Evolutionary conservation across 2,329 filamentous ascomycete species (phyloP).

Genomic region (Cladosporium velox): DNA sequence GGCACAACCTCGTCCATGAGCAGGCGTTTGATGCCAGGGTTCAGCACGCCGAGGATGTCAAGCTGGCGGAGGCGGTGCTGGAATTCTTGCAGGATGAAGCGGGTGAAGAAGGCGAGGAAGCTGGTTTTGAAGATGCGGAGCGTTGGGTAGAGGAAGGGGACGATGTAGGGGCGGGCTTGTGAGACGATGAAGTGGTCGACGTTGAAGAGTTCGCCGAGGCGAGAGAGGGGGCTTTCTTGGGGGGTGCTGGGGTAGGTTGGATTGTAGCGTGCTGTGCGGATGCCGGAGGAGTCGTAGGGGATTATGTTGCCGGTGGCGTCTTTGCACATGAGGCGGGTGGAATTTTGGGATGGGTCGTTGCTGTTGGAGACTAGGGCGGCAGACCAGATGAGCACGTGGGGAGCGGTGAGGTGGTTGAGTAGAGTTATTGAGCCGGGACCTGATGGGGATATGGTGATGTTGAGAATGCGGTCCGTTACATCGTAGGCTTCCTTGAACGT

Average conservation of each 20-base stretch:
- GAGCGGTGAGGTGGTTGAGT: slow-evolving; percentile 89
- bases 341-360: slow-evolving; percentile 29
- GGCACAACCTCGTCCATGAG: slow-evolving; percentile 66
- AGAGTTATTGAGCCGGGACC: slow-evolving; percentile 77
- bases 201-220: slow-evolving; percentile 82
- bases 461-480: slow-evolving; percentile 80
- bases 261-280: background rate
- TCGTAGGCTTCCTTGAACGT: slow-evolving; percentile 93
- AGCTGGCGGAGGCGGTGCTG: slow-evolving; percentile 80
- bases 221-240: slow-evolving; percentile 56
- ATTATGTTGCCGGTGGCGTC: slow-evolving; percentile 70
- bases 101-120: slow-evolving; percentile 43
- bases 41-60: slow-evolving; percentile 63
- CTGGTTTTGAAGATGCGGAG: slow-evolving; percentile 14
- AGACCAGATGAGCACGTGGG: slow-evolving; percentile 86
- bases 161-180: slow-evolving; percentile 85
- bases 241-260: background rate
- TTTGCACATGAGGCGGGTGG: slow-evolving; percentile 67
- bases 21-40: slow-evolving; percentile 29
- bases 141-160: slow-evolving; percentile 57
- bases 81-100: slow-evolving; percentile 73
- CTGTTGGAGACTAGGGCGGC: slow-evolving; percentile 76
- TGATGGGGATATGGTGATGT: slow-evolving; percentile 82
- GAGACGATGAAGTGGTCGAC: slow-evolving; percentile 95
- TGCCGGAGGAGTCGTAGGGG: slow-evolving; percentile 55